Evolutionary conservation across 108 stramenopile genomes (phyloP), one percentile per base, ranked within the genome.

Genomic region (Skeletonema potamos): DNA sequence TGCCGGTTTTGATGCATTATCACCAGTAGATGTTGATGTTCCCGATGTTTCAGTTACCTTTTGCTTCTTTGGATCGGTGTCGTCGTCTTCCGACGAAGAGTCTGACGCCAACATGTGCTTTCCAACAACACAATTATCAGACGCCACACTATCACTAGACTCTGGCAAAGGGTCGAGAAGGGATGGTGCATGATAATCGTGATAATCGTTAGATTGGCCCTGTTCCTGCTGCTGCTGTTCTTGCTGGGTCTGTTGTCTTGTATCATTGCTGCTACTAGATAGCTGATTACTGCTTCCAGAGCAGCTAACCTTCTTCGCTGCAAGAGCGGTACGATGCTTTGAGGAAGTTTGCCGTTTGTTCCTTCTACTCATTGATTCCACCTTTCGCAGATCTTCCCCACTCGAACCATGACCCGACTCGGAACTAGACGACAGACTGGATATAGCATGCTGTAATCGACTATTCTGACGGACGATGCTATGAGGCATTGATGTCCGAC

Each of bases 161-260:
- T 85, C 86, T 12, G 89, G 79, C 36, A 81, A 79, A 2, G 87
- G 88, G 63, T 91, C 92, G 15, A 84, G 92, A 12, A 93, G 79
- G 7, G 79, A 82, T 41, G 83, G 87, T 4, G 93, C 89, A 48
- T 94, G 72, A 57, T 91, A 94, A 60, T 90, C 93, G 72, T 94
- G 93, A 68, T 83, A 87, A 15, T 84, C 84, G 64, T 84, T 85
- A 11, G 87, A 77, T 18, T 64, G 24, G 15, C 62, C 64, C 22
- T 66, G 79, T 7, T 68, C 57, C 56, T 58, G 48, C 4, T 36
- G 48, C 9, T 51, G 22, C 9, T 51, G 48, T 22, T 22, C 5
- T 9, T 51, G 48, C 22, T 48, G 20, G 6, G 36, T 20, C 26
- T 54, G 44, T 43, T 77, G 61, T 27, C 39, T 1, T n/a, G 71